Percentiles rank a stretch among this genome's conserved stretches.
Evolutionary conservation across 345 rosid genomes (phyloP).

Genomic region (Boechera divaricarpa): DNA sequence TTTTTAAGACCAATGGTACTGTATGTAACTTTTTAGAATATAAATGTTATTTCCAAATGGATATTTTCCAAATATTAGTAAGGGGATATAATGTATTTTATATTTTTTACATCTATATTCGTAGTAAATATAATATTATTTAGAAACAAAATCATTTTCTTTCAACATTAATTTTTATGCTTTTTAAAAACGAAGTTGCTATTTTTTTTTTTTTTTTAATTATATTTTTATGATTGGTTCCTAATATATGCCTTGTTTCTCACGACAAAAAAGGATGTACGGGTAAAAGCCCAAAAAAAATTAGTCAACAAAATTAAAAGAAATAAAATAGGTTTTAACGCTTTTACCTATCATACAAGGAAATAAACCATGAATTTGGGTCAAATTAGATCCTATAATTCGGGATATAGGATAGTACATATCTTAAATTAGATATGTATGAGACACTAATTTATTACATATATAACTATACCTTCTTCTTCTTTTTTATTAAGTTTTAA

Average conservation of each 20-base stretch:
- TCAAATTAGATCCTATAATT: conserved; percentile 14
- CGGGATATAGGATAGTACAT: neutral
- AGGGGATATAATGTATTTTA: too few relatives aligned
- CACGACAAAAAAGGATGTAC: neutral
- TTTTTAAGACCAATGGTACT: too few relatives aligned
- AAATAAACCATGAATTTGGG: neutral
- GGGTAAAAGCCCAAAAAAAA: neutral
- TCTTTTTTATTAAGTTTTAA: neutral
- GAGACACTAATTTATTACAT: neutral
- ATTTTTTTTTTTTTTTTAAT: too few relatives aligned
- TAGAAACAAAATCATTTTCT: too few relatives aligned
- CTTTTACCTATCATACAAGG: neutral
- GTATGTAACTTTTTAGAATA: too few relatives aligned
- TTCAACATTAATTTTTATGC: too few relatives aligned
- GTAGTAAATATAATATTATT: too few relatives aligned
- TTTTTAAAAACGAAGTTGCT: too few relatives aligned
- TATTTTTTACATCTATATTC: too few relatives aligned
- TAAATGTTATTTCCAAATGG: too few relatives aligned
- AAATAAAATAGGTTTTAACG: neutral
- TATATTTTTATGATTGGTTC: too few relatives aligned
- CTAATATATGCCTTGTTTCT: neutral
- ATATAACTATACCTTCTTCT: neutral
- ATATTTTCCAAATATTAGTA: too few relatives aligned
- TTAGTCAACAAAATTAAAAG: neutral
- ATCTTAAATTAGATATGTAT: neutral